Percentiles rank a stretch among this genome's conserved stretches.
These are phyloP conservation scores for Acmispon strigosus DNA, from an alignment of 306 rosid genomes.

Conservation along the genomic window DNA sequence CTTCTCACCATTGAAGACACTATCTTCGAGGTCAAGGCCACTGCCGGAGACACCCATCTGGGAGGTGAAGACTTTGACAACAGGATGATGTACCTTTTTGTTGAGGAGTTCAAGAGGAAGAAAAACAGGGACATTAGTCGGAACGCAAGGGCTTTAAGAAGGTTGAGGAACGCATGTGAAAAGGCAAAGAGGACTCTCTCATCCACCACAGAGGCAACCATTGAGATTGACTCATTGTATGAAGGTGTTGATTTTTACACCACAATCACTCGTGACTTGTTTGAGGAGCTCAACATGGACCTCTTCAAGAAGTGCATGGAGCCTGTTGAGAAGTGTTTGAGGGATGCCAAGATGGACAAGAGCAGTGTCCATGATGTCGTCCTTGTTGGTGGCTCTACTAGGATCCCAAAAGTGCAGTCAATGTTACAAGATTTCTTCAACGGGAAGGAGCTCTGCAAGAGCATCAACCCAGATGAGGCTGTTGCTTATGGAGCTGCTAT, in stretches of 20 bases:
- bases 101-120: slow-evolving; percentile 65
- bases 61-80: slow-evolving; percentile 73
- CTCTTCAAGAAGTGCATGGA: slow-evolving; percentile 71
- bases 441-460: slow-evolving; percentile 72
- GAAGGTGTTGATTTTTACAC: slow-evolving; percentile 63
- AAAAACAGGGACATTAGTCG: slow-evolving; percentile 55
- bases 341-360: slow-evolving; percentile 68
- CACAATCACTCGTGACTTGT: slow-evolving; percentile 57
- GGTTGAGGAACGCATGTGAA: slow-evolving; percentile 62
- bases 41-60: slow-evolving; percentile 69
- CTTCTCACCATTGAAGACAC: slow-evolving; percentile 66
- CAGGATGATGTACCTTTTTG: slow-evolving; percentile 60
- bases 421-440: slow-evolving; percentile 61
- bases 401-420: slow-evolving; percentile 67
- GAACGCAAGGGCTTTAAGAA: slow-evolving; percentile 48
- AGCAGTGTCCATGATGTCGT: slow-evolving; percentile 48
- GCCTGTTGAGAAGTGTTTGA: slow-evolving; percentile 57
- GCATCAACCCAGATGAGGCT: slow-evolving; percentile 70
- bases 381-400: slow-evolving; percentile 69
- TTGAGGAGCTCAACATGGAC: slow-evolving; percentile 70
- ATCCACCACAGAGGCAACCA: slow-evolving; percentile 61
- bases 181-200: slow-evolving; percentile 68
- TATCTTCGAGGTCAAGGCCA: slow-evolving; percentile 62
- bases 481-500: slow-evolving; percentile 76
- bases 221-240: slow-evolving; percentile 53